Evolutionary conservation across 208 protist species (phyloP).

Genomic region (Acanthamoeba polyphaga): DNA sequence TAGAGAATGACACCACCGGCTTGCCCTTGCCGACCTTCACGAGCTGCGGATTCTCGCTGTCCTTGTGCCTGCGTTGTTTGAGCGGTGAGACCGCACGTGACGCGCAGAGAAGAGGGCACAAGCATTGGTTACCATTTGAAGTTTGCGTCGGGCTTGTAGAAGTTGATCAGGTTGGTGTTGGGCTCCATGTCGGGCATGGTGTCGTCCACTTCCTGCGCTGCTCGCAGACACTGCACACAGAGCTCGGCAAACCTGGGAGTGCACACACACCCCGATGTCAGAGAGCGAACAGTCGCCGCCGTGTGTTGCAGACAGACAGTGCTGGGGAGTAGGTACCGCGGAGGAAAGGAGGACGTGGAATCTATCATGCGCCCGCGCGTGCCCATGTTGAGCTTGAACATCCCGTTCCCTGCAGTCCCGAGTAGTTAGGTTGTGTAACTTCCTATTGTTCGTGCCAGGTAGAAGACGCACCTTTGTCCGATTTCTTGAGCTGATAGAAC

Average conservation of each 20-base stretch:
- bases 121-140: slow-evolving; percentile 52
- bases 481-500: slow-evolving; percentile 44
- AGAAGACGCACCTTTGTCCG: not conserved
- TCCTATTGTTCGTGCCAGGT: not conserved
- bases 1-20: slow-evolving; percentile 30
- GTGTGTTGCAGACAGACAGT: not conserved
- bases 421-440: too few species aligned
- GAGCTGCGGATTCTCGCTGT: slow-evolving; percentile 73
- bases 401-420: not conserved
- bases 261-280: not conserved
- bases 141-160: slow-evolving; percentile 23
- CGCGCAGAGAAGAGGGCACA: not conserved
- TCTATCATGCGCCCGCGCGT: slow-evolving; percentile 58
- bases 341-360: slow-evolving; percentile 34
- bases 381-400: slow-evolving; percentile 66
- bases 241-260: not conserved
- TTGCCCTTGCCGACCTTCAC: slow-evolving; percentile 33
- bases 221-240: slow-evolving; percentile 6
- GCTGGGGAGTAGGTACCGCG: not conserved
- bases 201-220: slow-evolving; percentile 9
- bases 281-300: not conserved
- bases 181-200: slow-evolving; percentile 48
- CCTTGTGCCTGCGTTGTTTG: not conserved
- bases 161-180: slow-evolving; percentile 42
- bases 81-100: not conserved